phyloP scores from a whole-genome alignment of 2,329 filamentous ascomycete species.

The Boeremia exigua region DNA sequence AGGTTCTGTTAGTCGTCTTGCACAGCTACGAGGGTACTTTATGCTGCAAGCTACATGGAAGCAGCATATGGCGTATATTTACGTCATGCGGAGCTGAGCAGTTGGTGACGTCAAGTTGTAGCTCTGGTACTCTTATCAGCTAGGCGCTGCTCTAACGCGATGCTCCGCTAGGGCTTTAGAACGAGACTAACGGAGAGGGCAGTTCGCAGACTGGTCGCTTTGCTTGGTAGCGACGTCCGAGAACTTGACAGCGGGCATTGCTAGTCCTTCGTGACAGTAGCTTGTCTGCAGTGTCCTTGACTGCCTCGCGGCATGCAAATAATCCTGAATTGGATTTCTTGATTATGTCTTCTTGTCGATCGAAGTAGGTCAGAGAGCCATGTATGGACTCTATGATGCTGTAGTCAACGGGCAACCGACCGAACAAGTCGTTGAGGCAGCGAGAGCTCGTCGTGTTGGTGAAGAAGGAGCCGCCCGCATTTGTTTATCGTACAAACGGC shows the following conservation, averaged over 20 bases:
- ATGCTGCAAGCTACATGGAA: slow-evolving; percentile 6
- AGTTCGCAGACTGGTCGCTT: not conserved
- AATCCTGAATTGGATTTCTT: too few species aligned
- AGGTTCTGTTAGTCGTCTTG: not conserved
- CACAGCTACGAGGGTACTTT: not conserved
- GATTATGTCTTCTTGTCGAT: too few species aligned
- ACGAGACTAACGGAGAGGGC: not conserved
- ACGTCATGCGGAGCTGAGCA: slow-evolving; percentile 19
- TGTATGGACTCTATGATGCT: not conserved
- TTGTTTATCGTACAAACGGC: too few species aligned
- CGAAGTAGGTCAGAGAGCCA: not conserved
- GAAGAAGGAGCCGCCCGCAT: too few species aligned
- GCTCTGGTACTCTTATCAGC: not conserved
- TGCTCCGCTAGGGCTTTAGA: slow-evolving; percentile 10
- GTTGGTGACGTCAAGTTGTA: slow-evolving; percentile 23
- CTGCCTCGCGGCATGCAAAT: not conserved
- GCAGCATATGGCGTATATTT: slow-evolving; percentile 17
- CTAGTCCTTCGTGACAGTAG: not conserved
- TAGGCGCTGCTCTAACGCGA: not conserved
- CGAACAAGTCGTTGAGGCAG: too few species aligned
- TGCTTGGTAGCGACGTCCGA: not conserved
- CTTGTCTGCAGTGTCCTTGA: not conserved
- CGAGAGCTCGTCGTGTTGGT: too few species aligned
- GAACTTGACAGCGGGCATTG: not conserved
- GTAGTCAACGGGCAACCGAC: too few species aligned